phyloP scores from a whole-genome alignment of 192 early-diverging fungal species.

The Funneliformis geosporum region DNA sequence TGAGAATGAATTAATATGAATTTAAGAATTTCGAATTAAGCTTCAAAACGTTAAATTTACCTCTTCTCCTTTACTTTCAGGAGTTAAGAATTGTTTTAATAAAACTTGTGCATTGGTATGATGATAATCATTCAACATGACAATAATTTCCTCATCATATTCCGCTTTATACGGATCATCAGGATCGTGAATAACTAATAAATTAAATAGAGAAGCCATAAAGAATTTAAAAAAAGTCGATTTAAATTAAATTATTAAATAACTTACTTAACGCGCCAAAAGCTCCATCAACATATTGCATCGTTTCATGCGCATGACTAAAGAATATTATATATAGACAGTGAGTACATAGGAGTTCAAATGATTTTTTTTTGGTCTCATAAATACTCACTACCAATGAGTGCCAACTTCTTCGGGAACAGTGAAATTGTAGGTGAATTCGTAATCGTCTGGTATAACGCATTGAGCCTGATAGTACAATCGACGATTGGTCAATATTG shows the following conservation, averaged over 20 bases:
- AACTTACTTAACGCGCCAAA: conserved; percentile 35
- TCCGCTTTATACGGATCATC: conserved; percentile 38
- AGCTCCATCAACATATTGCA: conserved; percentile 44
- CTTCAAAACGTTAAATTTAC: conserved; percentile 34
- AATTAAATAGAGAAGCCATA: conserved; percentile 33
- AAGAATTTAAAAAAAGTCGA: conserved; percentile 28
- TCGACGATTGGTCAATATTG: conserved; percentile 32
- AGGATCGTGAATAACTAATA: conserved; percentile 38
- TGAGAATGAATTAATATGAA: conserved; percentile 35
- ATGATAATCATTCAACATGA: conserved; percentile 44
- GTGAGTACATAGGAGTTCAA: conserved; percentile 30
- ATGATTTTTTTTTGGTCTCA: conserved; percentile 32
- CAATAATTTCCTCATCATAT: conserved; percentile 48
- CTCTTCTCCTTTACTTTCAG: conserved; percentile 35
- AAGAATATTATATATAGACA: conserved; percentile 31
- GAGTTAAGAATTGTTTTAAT: conserved; percentile 39
- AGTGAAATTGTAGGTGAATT: conserved; percentile 45
- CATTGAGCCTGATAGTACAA: conserved; percentile 40
- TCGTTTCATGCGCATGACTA: conserved; percentile 45
- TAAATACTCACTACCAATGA: conserved; percentile 47
- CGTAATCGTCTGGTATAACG: conserved; percentile 41
- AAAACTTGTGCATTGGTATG: conserved; percentile 40
- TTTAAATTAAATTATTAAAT: conserved; percentile 33
- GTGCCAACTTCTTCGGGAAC: conserved; percentile 45
- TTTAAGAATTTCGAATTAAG: conserved; percentile 34